phyloP scores from a whole-genome alignment of 768 basidiomycete genomes.

The Neoboletus brunneissimus region DNA sequence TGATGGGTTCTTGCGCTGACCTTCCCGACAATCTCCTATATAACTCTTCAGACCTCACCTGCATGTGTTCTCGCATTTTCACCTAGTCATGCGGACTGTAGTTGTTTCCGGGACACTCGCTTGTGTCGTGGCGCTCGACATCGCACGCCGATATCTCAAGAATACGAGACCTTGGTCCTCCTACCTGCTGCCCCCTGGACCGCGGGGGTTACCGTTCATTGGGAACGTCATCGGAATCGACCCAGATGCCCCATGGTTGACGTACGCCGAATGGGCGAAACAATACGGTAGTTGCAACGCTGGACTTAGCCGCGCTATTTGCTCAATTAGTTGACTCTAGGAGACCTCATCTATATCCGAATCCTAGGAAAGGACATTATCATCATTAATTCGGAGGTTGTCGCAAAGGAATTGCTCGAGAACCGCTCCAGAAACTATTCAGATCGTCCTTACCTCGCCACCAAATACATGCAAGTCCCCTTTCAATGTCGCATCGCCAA shows the following conservation, averaged over 20 bases:
- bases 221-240: constrained; percentile 38
- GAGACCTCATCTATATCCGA: constrained; percentile 48
- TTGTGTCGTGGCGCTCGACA: constrained; percentile 8
- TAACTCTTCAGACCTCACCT: background rate
- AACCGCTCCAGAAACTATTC: constrained; percentile 48
- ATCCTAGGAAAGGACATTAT: constrained; percentile 44
- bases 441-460: constrained; percentile 41
- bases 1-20: background rate
- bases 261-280: constrained; percentile 39
- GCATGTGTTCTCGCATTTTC: background rate
- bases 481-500: background rate
- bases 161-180: background rate
- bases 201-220: constrained; percentile 35
- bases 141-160: constrained; percentile 8
- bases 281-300: constrained; percentile 29
- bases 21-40: background rate
- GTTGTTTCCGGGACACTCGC: background rate
- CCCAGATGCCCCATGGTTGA: constrained; percentile 33
- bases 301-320: background rate
- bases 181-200: constrained; percentile 38
- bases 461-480: constrained; percentile 8
- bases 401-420: constrained; percentile 47
- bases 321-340: constrained; percentile 19
- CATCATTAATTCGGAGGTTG: constrained; percentile 44
- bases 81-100: constrained; percentile 6